phyloP scores from a whole-genome alignment of 371 early-diverging fungal species.

The Mortierella sp. region DNA sequence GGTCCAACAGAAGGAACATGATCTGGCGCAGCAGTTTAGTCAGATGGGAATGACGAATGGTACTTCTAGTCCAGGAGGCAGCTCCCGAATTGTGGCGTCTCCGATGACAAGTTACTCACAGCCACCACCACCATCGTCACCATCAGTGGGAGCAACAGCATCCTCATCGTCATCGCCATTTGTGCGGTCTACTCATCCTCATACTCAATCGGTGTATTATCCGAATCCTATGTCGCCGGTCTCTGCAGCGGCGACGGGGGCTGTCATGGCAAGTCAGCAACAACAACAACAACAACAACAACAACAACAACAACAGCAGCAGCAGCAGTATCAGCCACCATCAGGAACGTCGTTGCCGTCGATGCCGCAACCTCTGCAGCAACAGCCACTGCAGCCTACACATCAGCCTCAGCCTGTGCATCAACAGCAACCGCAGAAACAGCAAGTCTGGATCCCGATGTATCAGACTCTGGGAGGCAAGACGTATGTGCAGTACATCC shows the following conservation, averaged over 20 bases:
- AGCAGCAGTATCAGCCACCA: constrained; percentile 11
- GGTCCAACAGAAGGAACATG: constrained; percentile 14
- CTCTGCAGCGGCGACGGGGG: constrained; percentile 39
- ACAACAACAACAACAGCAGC: constrained; percentile 18
- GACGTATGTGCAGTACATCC: constrained; percentile 37
- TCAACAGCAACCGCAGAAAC: constrained; percentile 16
- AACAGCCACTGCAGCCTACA: constrained; percentile 5
- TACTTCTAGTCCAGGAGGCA: not conserved
- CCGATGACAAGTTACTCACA: not conserved
- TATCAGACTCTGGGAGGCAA: constrained; percentile 35
- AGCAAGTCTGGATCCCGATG: constrained; percentile 51
- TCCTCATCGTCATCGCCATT: not conserved
- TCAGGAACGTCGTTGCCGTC: constrained; percentile 15
- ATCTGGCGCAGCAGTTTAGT: constrained; percentile 23
- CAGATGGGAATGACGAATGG: constrained; percentile 20
- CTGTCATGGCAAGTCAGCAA: constrained; percentile 33
- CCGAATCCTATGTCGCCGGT: constrained; percentile 28
- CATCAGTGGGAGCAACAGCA: not conserved
- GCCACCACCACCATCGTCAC: not conserved
- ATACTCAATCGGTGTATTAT: not conserved
- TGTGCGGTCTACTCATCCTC: not conserved
- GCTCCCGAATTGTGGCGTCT: constrained; percentile 1
- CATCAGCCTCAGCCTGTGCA: not conserved
- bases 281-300: constrained; percentile 24
- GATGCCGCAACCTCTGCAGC: constrained; percentile 1